These are phyloP conservation scores for Neltuma alba DNA, from an alignment of 306 rosid genomes.

Conservation along the genomic window DNA sequence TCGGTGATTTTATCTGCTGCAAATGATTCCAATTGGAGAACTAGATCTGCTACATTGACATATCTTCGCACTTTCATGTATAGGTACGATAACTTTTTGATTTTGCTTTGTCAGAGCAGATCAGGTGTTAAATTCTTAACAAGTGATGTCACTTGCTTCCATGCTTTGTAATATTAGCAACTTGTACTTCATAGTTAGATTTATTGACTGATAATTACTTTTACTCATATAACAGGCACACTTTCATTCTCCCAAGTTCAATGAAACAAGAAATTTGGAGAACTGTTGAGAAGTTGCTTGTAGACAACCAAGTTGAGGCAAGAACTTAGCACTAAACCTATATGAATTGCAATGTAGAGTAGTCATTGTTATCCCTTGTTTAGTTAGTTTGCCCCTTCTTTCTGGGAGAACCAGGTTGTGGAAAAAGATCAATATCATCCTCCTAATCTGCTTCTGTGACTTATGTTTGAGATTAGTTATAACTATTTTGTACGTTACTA, in stretches of 20 bases:
- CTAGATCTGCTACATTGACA: conserved; percentile 91
- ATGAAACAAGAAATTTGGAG: conserved; percentile 86
- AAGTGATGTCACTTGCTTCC: conserved; percentile 17
- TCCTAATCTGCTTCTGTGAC: conserved; percentile 17
- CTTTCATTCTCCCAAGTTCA: conserved; percentile 68
- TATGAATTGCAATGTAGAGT: conserved; percentile 14
- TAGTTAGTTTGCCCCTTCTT: background rate
- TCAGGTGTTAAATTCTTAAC: conserved; percentile 1
- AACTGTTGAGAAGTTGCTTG: conserved; percentile 86
- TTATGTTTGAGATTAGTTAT: conserved; percentile 1
- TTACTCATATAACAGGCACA: conserved; percentile 73
- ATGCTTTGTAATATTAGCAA: conserved; percentile 23
- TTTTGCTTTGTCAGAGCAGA: conserved; percentile 31
- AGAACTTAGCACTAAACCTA: conserved; percentile 39
- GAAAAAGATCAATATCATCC: conserved; percentile 10
- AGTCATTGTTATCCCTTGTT: background rate
- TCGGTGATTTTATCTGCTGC: conserved; percentile 87
- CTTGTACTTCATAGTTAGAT: background rate
- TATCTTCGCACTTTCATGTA: conserved; percentile 93
- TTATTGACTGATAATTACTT: conserved; percentile 26
- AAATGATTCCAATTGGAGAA: conserved; percentile 90
- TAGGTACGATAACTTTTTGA: conserved; percentile 62
- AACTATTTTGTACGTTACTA: conserved; percentile 1
- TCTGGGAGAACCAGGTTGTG: background rate
- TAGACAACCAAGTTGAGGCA: conserved; percentile 99